Evolutionary conservation across 1,284 basidiomycete genomes (phyloP), one percentile per base, ranked within the genome.

Genomic region (Boletus mariae): DNA sequence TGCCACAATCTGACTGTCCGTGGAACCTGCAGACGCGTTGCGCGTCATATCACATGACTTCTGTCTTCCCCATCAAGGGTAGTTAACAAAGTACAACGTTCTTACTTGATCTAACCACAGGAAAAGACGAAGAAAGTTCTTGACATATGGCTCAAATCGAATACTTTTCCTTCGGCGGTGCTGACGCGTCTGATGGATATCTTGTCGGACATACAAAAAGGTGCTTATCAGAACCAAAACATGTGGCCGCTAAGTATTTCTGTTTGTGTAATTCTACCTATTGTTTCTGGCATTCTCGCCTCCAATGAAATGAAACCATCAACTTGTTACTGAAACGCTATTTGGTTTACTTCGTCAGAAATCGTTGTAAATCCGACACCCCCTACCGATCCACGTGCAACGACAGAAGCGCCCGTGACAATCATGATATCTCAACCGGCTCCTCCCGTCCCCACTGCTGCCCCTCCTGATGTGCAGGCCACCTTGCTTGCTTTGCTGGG

Each of bases 51-150:
- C 55, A 57, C 54, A 58, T 46, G 57, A 54, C 26, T 53, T 46
- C 52, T 44, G 8, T n/a, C 9, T 4, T 51, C 48, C 49, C 51
- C 45, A 5, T 25, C 23, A 52, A 54, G 43, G 60, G 46, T 59
- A 66, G 54, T 64, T 55, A 72, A 79, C 78, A 64, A 75, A 73
- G 59, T 73, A 62, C 65, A 62, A 57, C 62, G 51, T 67, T 64
- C 65, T 71, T 63, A 64, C 62, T 52, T 50, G 54, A 60, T 53
- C 55, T 56, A 56, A 67, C 50, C 58, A 70, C 78, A 97, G 94
- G 94, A 96, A 77, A 97, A 97, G 75, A 82, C 90, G 48, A 87
- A 88, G 78, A 97, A 96, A 75, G 85, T 97, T 65, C 81, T 94
- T 73, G 94, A 96, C 73, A 96, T 97, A 64, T 97, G 94, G 94